These are phyloP conservation scores for Tolypocladium nubicola DNA, from an alignment of 2,329 filamentous ascomycete species.

Conservation along the genomic window DNA sequence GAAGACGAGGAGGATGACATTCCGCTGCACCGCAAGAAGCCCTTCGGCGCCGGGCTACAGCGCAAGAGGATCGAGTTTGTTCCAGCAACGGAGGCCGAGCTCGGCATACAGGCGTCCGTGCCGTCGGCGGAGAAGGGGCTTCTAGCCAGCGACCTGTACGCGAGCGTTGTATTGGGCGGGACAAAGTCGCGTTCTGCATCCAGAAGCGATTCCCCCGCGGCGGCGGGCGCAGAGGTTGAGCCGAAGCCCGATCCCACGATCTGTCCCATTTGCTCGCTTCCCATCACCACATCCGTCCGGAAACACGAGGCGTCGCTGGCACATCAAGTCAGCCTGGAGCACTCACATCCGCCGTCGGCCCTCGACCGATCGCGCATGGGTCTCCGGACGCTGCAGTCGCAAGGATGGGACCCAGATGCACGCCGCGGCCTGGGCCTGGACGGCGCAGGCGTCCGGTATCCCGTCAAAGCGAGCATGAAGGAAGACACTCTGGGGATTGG, in stretches of 20 bases:
- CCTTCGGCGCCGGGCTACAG: conserved; percentile 47
- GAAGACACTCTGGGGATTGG: conserved; percentile 68
- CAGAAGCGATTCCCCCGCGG: conserved; percentile 2
- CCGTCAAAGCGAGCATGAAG: conserved; percentile 64
- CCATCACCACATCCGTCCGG: conserved; percentile 17
- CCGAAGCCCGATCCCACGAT: conserved; percentile 6
- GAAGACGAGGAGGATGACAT: conserved; percentile 22
- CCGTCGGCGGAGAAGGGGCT: conserved; percentile 8
- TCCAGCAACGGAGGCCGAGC: conserved; percentile 33
- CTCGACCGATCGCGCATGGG: conserved; percentile 63
- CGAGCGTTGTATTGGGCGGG: conserved; percentile 53
- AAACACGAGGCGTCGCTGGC: conserved; percentile 53
- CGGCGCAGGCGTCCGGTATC: conserved; percentile 64
- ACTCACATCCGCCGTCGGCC: conserved; percentile 62
- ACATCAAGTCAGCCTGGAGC: conserved; percentile 59
- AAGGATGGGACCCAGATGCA: conserved; percentile 68
- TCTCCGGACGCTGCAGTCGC: conserved; percentile 50
- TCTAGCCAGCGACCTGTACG: conserved; percentile 49
- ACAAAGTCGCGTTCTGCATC: conserved; percentile 7
- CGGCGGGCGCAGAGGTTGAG: neutral
- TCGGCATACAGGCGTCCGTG: conserved; percentile 15
- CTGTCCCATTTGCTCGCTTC: conserved; percentile 26
- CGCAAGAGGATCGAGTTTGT: conserved; percentile 46
- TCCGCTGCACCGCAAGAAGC: conserved; percentile 40
- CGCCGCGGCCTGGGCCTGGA: conserved; percentile 59